phyloP scores from a whole-genome alignment of 2,329 filamentous ascomycete species.

The Didymella segeticola region DNA sequence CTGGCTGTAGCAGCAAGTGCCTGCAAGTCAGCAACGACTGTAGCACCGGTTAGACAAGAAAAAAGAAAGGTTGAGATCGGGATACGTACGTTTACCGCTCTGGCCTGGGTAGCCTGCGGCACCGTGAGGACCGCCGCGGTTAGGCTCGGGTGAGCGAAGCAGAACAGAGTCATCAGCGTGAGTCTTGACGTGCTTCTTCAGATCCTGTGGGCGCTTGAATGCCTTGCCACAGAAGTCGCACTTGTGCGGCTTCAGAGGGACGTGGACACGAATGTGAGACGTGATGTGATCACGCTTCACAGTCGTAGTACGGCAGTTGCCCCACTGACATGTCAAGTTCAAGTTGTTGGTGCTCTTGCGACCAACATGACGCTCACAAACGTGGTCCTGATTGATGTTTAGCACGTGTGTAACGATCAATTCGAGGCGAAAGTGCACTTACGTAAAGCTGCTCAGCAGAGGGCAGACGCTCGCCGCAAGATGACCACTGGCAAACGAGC shows the following conservation, averaged over 20 bases:
- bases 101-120: constrained; percentile 45
- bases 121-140: constrained; percentile 51
- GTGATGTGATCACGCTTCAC: constrained; percentile 99
- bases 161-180: constrained; percentile 93
- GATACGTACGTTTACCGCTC: constrained; percentile 50
- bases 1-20: constrained; percentile 57
- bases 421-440: constrained; percentile 39
- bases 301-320: constrained; percentile 91
- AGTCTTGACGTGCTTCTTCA: constrained; percentile 99
- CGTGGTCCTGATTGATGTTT: constrained; percentile 75
- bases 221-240: constrained; percentile 99
- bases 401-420: constrained; percentile 21
- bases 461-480: constrained; percentile 65
- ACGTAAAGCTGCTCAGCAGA: constrained; percentile 69
- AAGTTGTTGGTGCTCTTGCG: constrained; percentile 99
- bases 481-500: constrained; percentile 67
- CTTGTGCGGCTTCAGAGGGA: constrained; percentile 98
- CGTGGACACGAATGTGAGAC: constrained; percentile 96
- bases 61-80: constrained; percentile 18
- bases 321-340: constrained; percentile 97
- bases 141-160: constrained; percentile 68
- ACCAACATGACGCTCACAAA: constrained; percentile 97
- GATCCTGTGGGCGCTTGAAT: constrained; percentile 97
- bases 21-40: constrained; percentile 56
- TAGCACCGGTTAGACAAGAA: constrained; percentile 44